Evolutionary conservation across 1,284 basidiomycete genomes (phyloP), one percentile per base, ranked within the genome.

Genomic region (Rugosomyces carneus): DNA sequence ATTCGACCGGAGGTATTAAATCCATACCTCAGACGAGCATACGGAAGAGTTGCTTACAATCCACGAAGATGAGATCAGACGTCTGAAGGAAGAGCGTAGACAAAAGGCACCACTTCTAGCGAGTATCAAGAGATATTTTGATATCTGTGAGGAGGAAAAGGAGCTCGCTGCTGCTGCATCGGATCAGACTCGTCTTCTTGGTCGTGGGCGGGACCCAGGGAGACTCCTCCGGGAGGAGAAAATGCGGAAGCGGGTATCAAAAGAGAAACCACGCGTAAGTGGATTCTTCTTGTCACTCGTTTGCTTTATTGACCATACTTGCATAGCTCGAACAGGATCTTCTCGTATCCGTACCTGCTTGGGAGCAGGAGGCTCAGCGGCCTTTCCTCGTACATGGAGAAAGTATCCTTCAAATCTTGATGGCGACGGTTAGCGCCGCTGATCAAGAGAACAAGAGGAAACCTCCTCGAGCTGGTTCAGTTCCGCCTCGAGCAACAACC

Each of bases 171-270:
- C 81, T 5, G 79, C 86, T 1, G 89, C 91, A 1, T 73, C 78
- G 21, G 91, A 93, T 56, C 86, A 89, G 56, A 80, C 74, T 19
- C 77, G 89, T 31, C 68, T 93, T 8, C 73, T 87, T 4, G 87
- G 86, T 11, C 74, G 89, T 55, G 89, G 88, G n/a, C 73, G 91
- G 46, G 87, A 84, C 75, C 89, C 77, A 46, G 89, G 78, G 42
- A 73, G 79, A 51, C 65, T 99, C 39, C 68, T 99, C 39, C 75
- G 91, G 39, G 95, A 99, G 66, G 95, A 98, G 70, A 97, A 96
- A 76, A 93, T 96, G 85, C 78, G 95, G 44, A 99, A 97, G 67
- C 74, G 94, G 9, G 92, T 99, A n/a, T 78, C 78, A 52, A 88
- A 91, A 61, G 86, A 96, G 67, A 98, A 97, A 64, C 95, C 95